Conservation (phyloP, 2,329 filamentous ascomycete species). For the Phialophora verrucosa region DNA sequence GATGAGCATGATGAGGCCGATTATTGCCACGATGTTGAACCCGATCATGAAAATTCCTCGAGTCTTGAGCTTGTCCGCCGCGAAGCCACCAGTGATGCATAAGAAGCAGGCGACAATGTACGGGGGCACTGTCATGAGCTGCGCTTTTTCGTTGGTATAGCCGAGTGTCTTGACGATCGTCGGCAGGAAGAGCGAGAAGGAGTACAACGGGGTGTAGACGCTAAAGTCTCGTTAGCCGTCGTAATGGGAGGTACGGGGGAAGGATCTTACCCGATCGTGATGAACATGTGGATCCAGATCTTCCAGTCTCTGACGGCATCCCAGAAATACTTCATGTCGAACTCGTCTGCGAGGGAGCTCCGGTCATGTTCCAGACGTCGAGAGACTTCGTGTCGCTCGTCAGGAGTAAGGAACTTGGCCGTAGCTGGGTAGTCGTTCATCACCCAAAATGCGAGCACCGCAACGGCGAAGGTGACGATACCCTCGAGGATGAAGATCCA, state of each 20-base stretch:
- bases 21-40: conserved; percentile 71
- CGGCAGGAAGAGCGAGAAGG: conserved; percentile 66
- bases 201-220: conserved; percentile 64
- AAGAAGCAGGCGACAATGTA: conserved; percentile 66
- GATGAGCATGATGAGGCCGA: conserved; percentile 80
- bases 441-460: conserved; percentile 53
- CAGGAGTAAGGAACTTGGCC: conserved; percentile 51
- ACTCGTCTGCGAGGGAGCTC: conserved; percentile 50
- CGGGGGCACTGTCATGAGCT: conserved; percentile 71
- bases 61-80: conserved; percentile 61
- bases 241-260: not conserved
- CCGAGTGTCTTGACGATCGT: conserved; percentile 62
- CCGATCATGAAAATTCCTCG: conserved; percentile 76
- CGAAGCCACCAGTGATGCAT: conserved; percentile 61
- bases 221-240: conserved; percentile 38
- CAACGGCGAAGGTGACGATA: conserved; percentile 50
- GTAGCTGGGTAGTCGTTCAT: conserved; percentile 59
- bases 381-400: conserved; percentile 48
- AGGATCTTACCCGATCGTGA: conserved; percentile 33
- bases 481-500: conserved; percentile 54
- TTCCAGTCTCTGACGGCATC: conserved; percentile 57
- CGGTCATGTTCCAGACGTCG: conserved; percentile 50
- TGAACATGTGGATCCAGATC: conserved; percentile 50
- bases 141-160: conserved; percentile 61
- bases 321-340: conserved; percentile 57